These are phyloP conservation scores for Trichoderma cornu-damae DNA, from an alignment of 2,329 filamentous ascomycete genomes.

Conservation along the genomic window DNA sequence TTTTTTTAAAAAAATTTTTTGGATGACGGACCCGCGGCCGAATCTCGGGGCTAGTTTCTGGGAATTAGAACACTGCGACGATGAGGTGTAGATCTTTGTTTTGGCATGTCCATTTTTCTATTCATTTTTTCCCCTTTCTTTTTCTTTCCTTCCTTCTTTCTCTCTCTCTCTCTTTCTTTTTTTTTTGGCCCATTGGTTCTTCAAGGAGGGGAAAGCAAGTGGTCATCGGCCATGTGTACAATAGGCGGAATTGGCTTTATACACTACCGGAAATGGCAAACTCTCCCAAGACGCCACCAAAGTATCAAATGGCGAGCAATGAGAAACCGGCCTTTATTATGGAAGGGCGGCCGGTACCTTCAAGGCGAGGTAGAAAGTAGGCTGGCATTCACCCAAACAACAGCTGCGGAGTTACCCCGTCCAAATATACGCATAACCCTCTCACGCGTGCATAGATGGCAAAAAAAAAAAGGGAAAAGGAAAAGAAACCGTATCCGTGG, in stretches of 20 bases:
- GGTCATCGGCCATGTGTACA: background rate
- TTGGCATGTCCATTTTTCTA: background rate
- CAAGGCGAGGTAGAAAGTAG: too few species aligned
- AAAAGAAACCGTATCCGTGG: background rate
- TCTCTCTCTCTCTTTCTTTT: too few species aligned
- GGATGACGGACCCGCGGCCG: background rate
- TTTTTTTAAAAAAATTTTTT: too few species aligned
- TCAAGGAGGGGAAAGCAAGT: background rate
- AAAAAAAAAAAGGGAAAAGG: too few species aligned
- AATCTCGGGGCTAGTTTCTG: background rate
- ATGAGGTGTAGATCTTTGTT: background rate
- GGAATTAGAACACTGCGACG: background rate
- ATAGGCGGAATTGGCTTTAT: background rate
- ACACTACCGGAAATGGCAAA: conserved; percentile 10
- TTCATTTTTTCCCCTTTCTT: too few species aligned
- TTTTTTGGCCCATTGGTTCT: background rate
- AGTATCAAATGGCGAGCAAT: too few species aligned
- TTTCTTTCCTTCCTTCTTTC: too few species aligned
- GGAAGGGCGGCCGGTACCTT: too few species aligned
- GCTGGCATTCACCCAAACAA: background rate
- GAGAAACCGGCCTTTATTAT: too few species aligned
- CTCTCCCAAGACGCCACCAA: background rate
- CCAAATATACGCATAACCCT: too few species aligned
- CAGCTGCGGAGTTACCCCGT: too few species aligned
- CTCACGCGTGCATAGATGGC: background rate